phyloP scores from a whole-genome alignment of 1,284 basidiomycete species.

The Omphalotus olearius region DNA sequence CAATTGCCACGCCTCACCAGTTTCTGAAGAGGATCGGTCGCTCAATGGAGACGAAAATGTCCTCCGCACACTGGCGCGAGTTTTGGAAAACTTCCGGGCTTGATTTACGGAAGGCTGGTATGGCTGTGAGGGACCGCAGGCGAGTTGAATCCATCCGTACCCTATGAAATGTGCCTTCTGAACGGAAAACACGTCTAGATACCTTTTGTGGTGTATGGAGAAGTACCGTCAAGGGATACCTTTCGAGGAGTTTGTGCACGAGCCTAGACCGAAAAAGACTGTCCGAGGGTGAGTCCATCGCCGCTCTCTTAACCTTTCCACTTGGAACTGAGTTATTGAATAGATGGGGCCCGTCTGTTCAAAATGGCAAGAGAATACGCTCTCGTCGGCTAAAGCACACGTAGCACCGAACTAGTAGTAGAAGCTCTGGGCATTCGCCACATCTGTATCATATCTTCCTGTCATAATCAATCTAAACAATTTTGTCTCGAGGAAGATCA shows the following conservation, averaged over 20 bases:
- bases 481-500: too few species aligned
- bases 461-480: background rate
- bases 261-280: conserved; percentile 64
- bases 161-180: conserved; percentile 2
- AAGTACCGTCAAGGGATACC: conserved; percentile 62
- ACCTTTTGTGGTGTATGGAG: conserved; percentile 80
- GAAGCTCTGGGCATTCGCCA: background rate
- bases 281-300: conserved; percentile 62
- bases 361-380: conserved; percentile 71
- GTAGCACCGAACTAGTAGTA: background rate
- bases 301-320: conserved; percentile 1
- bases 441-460: background rate
- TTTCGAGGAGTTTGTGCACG: conserved; percentile 59
- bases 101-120: conserved; percentile 59
- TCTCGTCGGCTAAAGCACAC: conserved; percentile 43
- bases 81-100: conserved; percentile 58
- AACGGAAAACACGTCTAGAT: conserved; percentile 37
- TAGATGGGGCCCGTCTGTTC: conserved; percentile 49
- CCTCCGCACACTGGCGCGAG: conserved; percentile 57
- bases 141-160: conserved; percentile 24
- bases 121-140: conserved; percentile 66
- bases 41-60: conserved; percentile 53
- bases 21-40: conserved; percentile 75
- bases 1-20: conserved; percentile 46
- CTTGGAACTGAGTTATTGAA: conserved; percentile 30